These are phyloP conservation scores for Agrocybe chaxingu DNA, from an alignment of 768 basidiomycete genomes.

Conservation along the genomic window DNA sequence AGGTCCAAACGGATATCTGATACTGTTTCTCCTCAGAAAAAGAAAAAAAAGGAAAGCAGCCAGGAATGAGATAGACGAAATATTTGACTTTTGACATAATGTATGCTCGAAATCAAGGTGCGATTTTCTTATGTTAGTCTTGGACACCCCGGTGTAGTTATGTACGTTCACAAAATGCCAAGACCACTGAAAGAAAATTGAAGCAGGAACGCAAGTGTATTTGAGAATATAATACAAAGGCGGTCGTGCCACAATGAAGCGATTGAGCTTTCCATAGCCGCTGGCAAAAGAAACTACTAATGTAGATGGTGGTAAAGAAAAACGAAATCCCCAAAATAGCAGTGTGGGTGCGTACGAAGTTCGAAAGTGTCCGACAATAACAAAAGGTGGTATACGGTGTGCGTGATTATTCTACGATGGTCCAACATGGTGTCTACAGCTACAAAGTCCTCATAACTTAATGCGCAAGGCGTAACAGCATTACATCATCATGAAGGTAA, in stretches of 20 bases:
- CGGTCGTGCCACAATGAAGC: slow-evolving; percentile 4
- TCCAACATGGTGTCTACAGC: slow-evolving; percentile 17
- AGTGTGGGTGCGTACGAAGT: slow-evolving; percentile 5
- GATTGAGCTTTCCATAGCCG: slow-evolving; percentile 15
- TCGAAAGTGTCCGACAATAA: slow-evolving; percentile 19
- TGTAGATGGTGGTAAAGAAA: slow-evolving; percentile 12
- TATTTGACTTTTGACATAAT: slow-evolving; percentile 44
- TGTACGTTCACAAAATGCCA: neutral
- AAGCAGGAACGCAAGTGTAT: slow-evolving; percentile 4
- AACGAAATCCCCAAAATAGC: slow-evolving; percentile 17
- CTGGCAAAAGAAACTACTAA: slow-evolving; percentile 14
- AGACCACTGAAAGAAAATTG: neutral
- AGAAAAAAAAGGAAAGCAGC: slow-evolving; percentile 37
- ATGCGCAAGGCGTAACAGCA: neutral
- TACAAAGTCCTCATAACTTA: slow-evolving; percentile 4
- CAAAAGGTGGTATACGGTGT: slow-evolving; percentile 24
- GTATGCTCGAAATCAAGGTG: neutral
- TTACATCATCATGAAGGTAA: slow-evolving; percentile 50
- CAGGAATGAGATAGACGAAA: slow-evolving; percentile 66
- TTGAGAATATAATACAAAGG: slow-evolving; percentile 11
- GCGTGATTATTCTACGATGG: slow-evolving; percentile 25
- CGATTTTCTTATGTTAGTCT: neutral
- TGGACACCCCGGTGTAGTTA: no score
- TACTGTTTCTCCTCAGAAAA: slow-evolving; percentile 11
- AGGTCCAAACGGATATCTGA: neutral